Base-by-base conservation (phyloP, 768 basidiomycete species). In the Gymnopilus junonius region DNA sequence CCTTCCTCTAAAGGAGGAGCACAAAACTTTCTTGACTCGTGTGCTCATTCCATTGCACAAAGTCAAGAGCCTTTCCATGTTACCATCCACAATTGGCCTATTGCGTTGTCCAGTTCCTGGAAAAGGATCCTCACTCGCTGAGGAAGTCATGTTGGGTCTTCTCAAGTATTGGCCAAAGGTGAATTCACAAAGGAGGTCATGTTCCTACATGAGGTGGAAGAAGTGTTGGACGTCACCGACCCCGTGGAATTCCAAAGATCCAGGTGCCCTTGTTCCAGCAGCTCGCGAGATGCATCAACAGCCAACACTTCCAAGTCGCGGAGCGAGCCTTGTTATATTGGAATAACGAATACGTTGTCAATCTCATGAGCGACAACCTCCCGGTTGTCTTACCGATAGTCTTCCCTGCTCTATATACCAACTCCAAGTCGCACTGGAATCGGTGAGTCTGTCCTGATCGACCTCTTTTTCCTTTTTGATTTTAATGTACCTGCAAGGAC, bases 301-400 rank as follows among this genome's bases (percentile, higher is more conserved):
- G 93, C 72, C 97, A 99, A 75, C 97, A 99, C 78, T 99, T 99
- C 87, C 97, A 99, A 79, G 97, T 99, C 31, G 97, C 97, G 6
- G 97, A 99, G 76, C 87, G 97, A 43, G 97, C 97, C 3, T 77
- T 99, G 63, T 85, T 97, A 69, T 99, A 97, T 76, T 99, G 97
- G 97, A 98, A 99, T 80, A 99, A 99, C 79, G 97, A 99, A 79
- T 99, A 99, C 78, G 96, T 99, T 67, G 94, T 99, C 70, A 99
- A 97, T 76, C 86, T 99, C 56, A 99, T 99, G 94, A 94, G 94
- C 75, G 95, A 99, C 71, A 99, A 99, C 74, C 84, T 99, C 66
- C 76, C 87, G 23, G 77, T 89, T 65, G 87, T 99, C 62, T 83
- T 99, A 31, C 97, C 97, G 7, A 94, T 99, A 71, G 95, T 99